Base-by-base conservation (phyloP, 192 early-diverging fungal species). In the Umbelopsis sp. region DNA sequence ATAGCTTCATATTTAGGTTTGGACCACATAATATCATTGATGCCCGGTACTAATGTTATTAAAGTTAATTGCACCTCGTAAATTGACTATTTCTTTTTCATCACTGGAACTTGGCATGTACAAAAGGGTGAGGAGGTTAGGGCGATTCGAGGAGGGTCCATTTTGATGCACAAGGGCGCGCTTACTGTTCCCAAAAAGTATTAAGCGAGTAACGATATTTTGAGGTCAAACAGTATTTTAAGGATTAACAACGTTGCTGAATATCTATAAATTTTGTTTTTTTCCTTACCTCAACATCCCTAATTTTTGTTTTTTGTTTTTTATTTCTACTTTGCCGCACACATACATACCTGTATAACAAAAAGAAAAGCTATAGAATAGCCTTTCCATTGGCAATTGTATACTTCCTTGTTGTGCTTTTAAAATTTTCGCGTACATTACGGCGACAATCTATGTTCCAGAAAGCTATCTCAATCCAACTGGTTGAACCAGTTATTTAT, bases 401-500 rank as follows among this genome's bases (percentile, higher is more conserved):
- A 26, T 53, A n/a, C 52, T 22, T 24, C 2, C 21, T 52, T 24
- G 22, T 26, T 53, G 26, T 53, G 26, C 52, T 26, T 5, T 53
- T 53, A 62, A 34, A 22, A 16, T 17, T 20, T 17, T 21, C 1
- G 4, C n/a, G 5, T 21, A 49, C 47, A 49, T 49, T 49, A 6
- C 38, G n/a, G 16, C 47, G n/a, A n/a, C 16, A 49, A 16, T 21
- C 10, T 17, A 69, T 77, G 67, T 77, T 77, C 44, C 31, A 54
- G 34, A 72, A 73, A 66, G n/a, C 71, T 7, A 24, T 77, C 17
- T 77, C 76, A 6, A 70, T 77, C 34, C 66, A 73, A 22, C 71
- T 77, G 38, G 38, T 77, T 41, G 76, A 77, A 66, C 66, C 67
- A 14, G 71, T 69, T 29, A 68, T 73, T 6, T 77, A 73, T 44